These are phyloP conservation scores for Russula compacta DNA, from an alignment of 768 basidiomycete species.

Conservation along the genomic window DNA sequence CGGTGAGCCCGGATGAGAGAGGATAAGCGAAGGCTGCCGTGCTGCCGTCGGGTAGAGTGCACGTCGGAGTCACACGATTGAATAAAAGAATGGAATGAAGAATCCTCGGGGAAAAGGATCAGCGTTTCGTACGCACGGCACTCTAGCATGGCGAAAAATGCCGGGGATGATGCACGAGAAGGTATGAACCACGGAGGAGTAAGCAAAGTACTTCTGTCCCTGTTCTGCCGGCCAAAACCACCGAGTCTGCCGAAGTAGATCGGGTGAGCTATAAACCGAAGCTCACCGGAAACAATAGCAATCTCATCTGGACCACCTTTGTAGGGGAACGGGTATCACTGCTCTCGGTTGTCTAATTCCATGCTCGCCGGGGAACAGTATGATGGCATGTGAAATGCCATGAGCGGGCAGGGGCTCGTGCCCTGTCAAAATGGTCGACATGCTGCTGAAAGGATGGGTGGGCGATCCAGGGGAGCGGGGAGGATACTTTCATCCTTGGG, in stretches of 20 bases:
- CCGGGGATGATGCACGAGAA: slow-evolving; percentile 16
- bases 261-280: slow-evolving; percentile 20
- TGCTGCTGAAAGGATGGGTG: background rate
- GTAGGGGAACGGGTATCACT: background rate
- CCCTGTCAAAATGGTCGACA: background rate
- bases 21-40: slow-evolving; percentile 9
- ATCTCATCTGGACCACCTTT: background rate
- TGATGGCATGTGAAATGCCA: background rate
- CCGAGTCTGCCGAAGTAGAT: slow-evolving; percentile 21
- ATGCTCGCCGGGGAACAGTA: slow-evolving; percentile 13
- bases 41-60: slow-evolving; percentile 12
- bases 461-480: background rate
- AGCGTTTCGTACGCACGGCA: slow-evolving; percentile 16
- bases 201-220: slow-evolving; percentile 17
- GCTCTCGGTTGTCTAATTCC: slow-evolving; percentile 5
- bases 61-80: slow-evolving; percentile 14
- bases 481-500: slow-evolving; percentile 18
- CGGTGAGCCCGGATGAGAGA: background rate
- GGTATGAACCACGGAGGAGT: slow-evolving; percentile 21
- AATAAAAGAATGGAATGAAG: slow-evolving; percentile 6
- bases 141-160: slow-evolving; percentile 20
- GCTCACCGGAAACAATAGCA: slow-evolving; percentile 16
- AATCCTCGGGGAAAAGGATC: slow-evolving; percentile 17
- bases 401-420: background rate
- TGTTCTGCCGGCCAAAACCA: slow-evolving; percentile 17